Evolutionary conservation across 1,139 yeast species (phyloP), one percentile per base, ranked within the genome.

Genomic region (Insectozyma bohioensis): DNA sequence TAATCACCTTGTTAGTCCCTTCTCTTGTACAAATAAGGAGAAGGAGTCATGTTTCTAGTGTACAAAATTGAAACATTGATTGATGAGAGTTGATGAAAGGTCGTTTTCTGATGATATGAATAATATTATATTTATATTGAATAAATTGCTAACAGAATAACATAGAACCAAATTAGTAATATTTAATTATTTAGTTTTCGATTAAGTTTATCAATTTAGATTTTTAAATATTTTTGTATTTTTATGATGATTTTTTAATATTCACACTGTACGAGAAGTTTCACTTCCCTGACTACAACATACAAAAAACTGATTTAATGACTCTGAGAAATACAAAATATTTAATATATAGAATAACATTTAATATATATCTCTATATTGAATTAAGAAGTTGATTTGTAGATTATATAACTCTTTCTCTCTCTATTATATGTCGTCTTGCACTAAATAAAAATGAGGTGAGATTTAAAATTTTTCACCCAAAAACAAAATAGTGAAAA

Each of bases 251-350:
- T 71, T 51, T 56, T 59, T 58, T 53, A 19, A 65, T 73, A 75
- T 75, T 75, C 80, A 75, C 80, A 75, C 80, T 75, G 80, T 75
- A 74, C 73, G 73, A 75, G 78, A 56, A 57, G 75, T 46, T 50
- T 47, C 40, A 46, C 67, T 61, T 64, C 76, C 41, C 50, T 73
- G 79, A 72, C 70, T 71, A 71, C 71, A 57, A 51, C 53, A 41
- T 51, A 55, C n/a, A 66, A 39, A 75, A 76, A 58, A 79, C 86
- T 80, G 85, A 79, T 80, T 79, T 80, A 80, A 80, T 80, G 86
- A 80, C 71, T 79, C 86, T 80, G 86, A 80, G 34, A 34, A 34
- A 33, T 37, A 32, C 39, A 28, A 24, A 17, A 20, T n/a, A n/a
- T n/a, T n/a, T n/a, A n/a, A n/a, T n/a, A n/a, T n/a, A n/a, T n/a